These are phyloP conservation scores for Xylaria curta DNA, from an alignment of 495 filamentous ascomycete genomes.

Conservation along the genomic window DNA sequence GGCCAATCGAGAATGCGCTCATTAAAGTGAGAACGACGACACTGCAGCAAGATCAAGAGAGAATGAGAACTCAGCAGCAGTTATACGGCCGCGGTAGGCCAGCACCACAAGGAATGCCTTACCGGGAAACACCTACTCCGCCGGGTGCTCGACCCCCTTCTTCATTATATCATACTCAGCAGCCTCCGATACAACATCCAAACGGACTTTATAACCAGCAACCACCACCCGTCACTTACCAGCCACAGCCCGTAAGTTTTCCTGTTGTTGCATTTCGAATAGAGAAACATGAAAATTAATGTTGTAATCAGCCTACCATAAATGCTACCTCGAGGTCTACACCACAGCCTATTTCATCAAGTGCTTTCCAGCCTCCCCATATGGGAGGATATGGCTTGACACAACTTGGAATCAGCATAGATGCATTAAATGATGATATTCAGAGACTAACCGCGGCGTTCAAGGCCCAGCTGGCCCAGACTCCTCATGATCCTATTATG, in stretches of 20 bases:
- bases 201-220: slow-evolving; percentile 37
- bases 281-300: slow-evolving; percentile 27
- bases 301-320: slow-evolving; percentile 32
- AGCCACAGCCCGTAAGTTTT: slow-evolving; percentile 35
- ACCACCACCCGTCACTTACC: slow-evolving; percentile 24
- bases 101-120: slow-evolving; percentile 58
- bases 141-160: slow-evolving; percentile 52
- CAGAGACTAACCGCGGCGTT: slow-evolving; percentile 72
- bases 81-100: slow-evolving; percentile 63
- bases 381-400: slow-evolving; percentile 45
- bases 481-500: slow-evolving; percentile 72
- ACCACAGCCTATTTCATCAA: slow-evolving; percentile 43
- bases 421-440: slow-evolving; percentile 81
- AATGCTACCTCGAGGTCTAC: slow-evolving; percentile 38
- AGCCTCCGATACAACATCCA: slow-evolving; percentile 26
- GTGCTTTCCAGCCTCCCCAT: slow-evolving; percentile 42
- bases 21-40: slow-evolving; percentile 84
- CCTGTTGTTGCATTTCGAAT: neutral
- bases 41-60: slow-evolving; percentile 71
- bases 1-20: slow-evolving; percentile 90
- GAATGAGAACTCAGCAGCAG: slow-evolving; percentile 68
- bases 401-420: slow-evolving; percentile 63
- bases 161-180: slow-evolving; percentile 28
- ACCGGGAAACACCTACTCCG: slow-evolving; percentile 73
- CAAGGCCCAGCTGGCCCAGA: slow-evolving; percentile 73